These are phyloP conservation scores for Salvia hispanica DNA, from an alignment of 257 asterid species.

Conservation along the genomic window DNA sequence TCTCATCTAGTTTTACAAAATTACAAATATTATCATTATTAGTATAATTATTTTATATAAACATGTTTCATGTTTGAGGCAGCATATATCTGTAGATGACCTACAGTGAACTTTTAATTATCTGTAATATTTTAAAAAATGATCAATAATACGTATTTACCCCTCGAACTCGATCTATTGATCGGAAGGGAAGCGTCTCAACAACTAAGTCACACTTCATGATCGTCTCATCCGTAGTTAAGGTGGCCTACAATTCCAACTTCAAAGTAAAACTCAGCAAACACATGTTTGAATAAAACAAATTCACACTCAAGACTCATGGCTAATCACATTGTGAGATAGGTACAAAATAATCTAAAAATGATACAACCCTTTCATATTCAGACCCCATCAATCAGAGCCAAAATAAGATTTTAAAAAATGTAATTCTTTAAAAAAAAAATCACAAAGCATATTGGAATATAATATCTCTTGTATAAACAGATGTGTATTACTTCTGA, in stretches of 20 bases:
- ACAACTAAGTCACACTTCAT: too few species aligned
- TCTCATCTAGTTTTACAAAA: too few species aligned
- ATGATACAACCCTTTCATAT: slow-evolving; percentile 45
- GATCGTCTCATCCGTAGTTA: too few species aligned
- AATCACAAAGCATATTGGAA: slow-evolving; percentile 41
- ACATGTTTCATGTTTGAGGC: too few species aligned
- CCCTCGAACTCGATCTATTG: too few species aligned
- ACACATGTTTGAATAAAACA: slow-evolving; percentile 26
- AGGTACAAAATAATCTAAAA: slow-evolving; percentile 33
- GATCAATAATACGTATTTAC: too few species aligned
- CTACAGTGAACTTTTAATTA: too few species aligned
- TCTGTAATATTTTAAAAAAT: too few species aligned
- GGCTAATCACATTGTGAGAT: slow-evolving; percentile 42
- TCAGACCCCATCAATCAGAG: slow-evolving; percentile 28
- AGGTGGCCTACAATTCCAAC: neutral
- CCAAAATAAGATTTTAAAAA: slow-evolving; percentile 25
- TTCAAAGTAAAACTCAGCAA: neutral
- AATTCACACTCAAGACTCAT: slow-evolving; percentile 33
- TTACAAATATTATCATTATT: too few species aligned
- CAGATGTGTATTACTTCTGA: slow-evolving; percentile 52
- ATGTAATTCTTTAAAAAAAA: neutral
- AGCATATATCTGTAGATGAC: too few species aligned
- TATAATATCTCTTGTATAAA: slow-evolving; percentile 41
- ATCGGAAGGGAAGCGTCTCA: too few species aligned
- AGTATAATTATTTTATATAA: too few species aligned